Conservation (phyloP, 768 basidiomycete genomes). For the Mycena sanguinolenta region DNA sequence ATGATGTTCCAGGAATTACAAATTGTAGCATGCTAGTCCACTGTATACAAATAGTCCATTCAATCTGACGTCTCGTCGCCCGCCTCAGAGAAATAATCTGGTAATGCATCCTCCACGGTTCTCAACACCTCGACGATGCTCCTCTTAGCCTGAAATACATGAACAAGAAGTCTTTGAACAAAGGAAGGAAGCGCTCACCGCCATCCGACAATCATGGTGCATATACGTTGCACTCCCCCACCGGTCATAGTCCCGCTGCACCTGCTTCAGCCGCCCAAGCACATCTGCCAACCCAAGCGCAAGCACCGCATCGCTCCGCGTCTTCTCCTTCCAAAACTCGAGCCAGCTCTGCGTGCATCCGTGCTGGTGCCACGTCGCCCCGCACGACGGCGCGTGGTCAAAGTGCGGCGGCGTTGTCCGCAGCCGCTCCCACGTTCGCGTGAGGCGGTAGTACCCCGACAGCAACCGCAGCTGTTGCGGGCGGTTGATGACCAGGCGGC, state of each 20-base stretch:
- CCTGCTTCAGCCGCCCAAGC: slow-evolving; percentile 70
- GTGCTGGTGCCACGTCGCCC: slow-evolving; percentile 79
- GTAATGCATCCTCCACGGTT: slow-evolving; percentile 68
- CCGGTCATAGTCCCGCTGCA: slow-evolving; percentile 77
- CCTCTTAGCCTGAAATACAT: slow-evolving; percentile 57
- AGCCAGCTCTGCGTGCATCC: slow-evolving; percentile 80
- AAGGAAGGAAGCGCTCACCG: slow-evolving; percentile 24
- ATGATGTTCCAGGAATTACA: slow-evolving; percentile 2
- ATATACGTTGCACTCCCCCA: slow-evolving; percentile 84
- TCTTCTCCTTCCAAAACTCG: slow-evolving; percentile 87
- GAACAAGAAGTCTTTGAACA: not conserved
- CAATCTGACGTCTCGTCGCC: slow-evolving; percentile 32
- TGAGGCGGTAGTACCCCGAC: slow-evolving; percentile 78
- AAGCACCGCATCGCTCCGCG: slow-evolving; percentile 71
- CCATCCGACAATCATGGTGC: slow-evolving; percentile 79
- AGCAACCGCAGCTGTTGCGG: slow-evolving; percentile 76
- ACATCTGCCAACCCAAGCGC: slow-evolving; percentile 74
- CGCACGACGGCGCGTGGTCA: slow-evolving; percentile 74
- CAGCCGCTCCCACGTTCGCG: slow-evolving; percentile 74
- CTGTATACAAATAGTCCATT: slow-evolving; percentile 22
- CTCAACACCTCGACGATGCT: slow-evolving; percentile 69
- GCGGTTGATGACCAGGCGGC: slow-evolving; percentile 65
- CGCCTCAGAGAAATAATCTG: slow-evolving; percentile 71
- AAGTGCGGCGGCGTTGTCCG: slow-evolving; percentile 71
- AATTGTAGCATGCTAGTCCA: slow-evolving; percentile 30